Base-by-base conservation (phyloP, 2,329 filamentous ascomycete genomes). In the Pseudocercospora pini-densiflorae region DNA sequence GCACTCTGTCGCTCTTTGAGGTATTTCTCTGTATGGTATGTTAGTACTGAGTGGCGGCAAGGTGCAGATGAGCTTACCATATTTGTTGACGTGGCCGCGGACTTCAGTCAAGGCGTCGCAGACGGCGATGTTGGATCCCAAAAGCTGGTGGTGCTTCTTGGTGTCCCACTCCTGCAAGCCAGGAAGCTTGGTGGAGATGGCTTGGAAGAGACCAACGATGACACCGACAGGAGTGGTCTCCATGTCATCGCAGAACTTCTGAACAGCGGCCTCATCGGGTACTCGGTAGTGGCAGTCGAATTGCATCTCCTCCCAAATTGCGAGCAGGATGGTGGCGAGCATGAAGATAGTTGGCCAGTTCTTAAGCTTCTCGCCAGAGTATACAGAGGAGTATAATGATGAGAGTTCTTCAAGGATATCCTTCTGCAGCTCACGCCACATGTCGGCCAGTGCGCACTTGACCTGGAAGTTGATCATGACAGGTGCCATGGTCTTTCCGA, bases 401-500 rank as follows among this genome's bases (percentile, higher is more conserved):
- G 94, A 97, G 1, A 98, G 87, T 83, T 98, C 94, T 82, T 97
- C 94, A 2, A 98, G 86, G 43, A 97, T 93, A 74, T 97, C 94
- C 83, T 96, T 97, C 80, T 97, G 94, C 65, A 98, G 85, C 80
- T 97, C 94, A 71, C 94, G 93, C 94, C 94, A 98, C 92, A 97
- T 96, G 76, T 96, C 93, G 71, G 94, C 94, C 82, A 98, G 90
- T 62, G 94, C 94, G 76, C 92, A 95, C 87, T 98, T 98, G 85
- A 98, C 93, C 83, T 97, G 93, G 88, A 97, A 97, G 85, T 97
- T 98, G 87, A 98, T 96, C 94, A 98, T 97, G 77, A 97, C 94
- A 12, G 94, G 94, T 16, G 94, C 94, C 69, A 97, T 89, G 40
- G 91, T 94, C 84, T 94, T 94, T 76, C 94, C 94, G 74, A 87